Evolutionary conservation across 108 stramenopile genomes (phyloP), one percentile per base, ranked within the genome.

Genomic region (Tribonema minus): DNA sequence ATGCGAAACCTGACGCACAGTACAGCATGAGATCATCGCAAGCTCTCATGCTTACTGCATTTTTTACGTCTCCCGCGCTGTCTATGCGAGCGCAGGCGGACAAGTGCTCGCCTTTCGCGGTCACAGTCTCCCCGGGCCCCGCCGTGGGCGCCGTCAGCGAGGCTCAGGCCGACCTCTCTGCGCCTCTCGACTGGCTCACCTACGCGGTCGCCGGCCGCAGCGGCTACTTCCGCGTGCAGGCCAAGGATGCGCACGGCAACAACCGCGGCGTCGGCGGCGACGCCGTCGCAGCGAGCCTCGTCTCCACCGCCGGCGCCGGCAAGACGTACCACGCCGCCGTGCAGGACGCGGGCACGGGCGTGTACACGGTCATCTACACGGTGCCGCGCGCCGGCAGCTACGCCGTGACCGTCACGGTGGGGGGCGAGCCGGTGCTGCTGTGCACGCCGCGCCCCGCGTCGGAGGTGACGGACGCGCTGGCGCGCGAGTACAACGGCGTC

Each of bases 231-330:
- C 72, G 71, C 15, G 85, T 93, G 38, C 89, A 91, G 64, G 88
- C 92, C 35, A 91, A 91, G 76, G 92, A 93, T 84, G 77, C 91
- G 0, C 92, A 84, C 81, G 91, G 91, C 4, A 93, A 93, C 86
- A 87, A 90, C 71, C 86, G 68, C 1, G 25, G 37, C 27, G 37
- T 38, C 9, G 91, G 91, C 15, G 92, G 91, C 30, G 91, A 93
- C 38, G 85, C 68, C 33, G 74, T 91, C 26, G 36, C 67, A 25
- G 91, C 82, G 0, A n/a, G 26, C 20, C 83, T 90, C 64, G 64
- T 70, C 70, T 61, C 62, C 68, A 6, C 2, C 1, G 60, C 61
- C 2, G 69, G 76, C 58, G 67, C 39, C 54, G 69, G 77, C 28
- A 78, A 71, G 60, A 68, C 54, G 36, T 90, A 88, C 78, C 81